Conservation (phyloP, 441 rosid species). For the Pelargonium myrrhifolium region DNA sequence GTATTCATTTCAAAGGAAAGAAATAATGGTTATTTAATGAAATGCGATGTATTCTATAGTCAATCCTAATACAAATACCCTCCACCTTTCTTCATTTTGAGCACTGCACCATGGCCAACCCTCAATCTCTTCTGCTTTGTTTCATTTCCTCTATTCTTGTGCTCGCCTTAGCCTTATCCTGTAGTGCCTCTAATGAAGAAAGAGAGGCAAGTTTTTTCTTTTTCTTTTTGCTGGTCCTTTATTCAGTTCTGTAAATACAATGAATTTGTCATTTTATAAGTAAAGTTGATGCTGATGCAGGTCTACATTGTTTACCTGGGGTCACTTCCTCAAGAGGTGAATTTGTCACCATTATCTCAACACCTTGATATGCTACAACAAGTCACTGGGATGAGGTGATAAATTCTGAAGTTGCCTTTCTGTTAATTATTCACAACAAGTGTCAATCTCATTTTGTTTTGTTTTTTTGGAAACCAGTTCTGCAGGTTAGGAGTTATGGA, state of each 20-base stretch:
- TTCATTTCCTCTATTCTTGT: background rate
- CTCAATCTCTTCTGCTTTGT: background rate
- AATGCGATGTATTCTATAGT: too few relatives aligned
- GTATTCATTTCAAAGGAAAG: too few relatives aligned
- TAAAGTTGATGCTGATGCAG: conserved; percentile 13
- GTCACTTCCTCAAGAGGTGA: conserved; percentile 22
- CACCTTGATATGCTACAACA: conserved; percentile 35
- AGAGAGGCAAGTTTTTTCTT: conserved; percentile 7
- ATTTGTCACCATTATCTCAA: conserved; percentile 28
- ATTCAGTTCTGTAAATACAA: too few relatives aligned
- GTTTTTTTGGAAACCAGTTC: conserved; percentile 5
- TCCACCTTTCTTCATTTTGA: background rate
- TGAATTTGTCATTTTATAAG: too few relatives aligned
- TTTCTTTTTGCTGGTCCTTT: background rate
- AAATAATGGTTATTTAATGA: too few relatives aligned
- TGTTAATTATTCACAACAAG: background rate
- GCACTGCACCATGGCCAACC: background rate
- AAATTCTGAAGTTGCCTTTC: background rate
- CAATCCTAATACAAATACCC: too few relatives aligned
- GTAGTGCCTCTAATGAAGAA: background rate
- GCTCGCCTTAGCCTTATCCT: background rate
- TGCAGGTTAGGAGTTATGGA: conserved; percentile 34
- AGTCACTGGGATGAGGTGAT: conserved; percentile 25
- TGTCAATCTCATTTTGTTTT: background rate
- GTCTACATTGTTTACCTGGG: conserved; percentile 47